Conservation (phyloP, 495 filamentous ascomycete genomes). For the Neurospora discreta region DNA sequence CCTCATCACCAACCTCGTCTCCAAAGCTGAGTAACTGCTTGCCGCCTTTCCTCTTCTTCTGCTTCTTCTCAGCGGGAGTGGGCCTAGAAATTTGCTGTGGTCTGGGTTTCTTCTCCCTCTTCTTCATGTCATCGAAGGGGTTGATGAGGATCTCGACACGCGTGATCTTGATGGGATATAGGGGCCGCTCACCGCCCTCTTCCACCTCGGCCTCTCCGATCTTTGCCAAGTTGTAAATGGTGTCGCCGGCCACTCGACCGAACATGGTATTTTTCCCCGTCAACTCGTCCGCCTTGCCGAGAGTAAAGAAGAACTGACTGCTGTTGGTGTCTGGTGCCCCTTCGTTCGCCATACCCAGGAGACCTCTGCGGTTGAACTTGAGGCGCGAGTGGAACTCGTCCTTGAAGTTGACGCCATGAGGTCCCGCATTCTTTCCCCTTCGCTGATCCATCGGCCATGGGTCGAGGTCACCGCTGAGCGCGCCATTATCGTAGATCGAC, state of each 20-base stretch:
- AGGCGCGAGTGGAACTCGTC: conserved; percentile 89
- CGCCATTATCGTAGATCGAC: conserved; percentile 77
- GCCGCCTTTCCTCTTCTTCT: conserved; percentile 62
- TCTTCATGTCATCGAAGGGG: conserved; percentile 79
- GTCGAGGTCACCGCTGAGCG: conserved; percentile 52
- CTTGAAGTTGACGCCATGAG: conserved; percentile 50
- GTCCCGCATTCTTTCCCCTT: conserved; percentile 43
- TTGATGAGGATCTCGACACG: conserved; percentile 78
- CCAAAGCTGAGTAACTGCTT: conserved; percentile 86
- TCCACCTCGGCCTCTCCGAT: conserved; percentile 80
- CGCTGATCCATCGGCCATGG: conserved; percentile 53
- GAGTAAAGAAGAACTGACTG: conserved; percentile 94
- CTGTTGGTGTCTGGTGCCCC: conserved; percentile 68
- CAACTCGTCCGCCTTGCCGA: conserved; percentile 72
- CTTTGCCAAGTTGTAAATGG: conserved; percentile 87
- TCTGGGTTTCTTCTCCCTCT: conserved; percentile 43
- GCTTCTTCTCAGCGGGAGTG: conserved; percentile 47
- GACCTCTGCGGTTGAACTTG: conserved; percentile 82
- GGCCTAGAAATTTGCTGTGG: conserved; percentile 25
- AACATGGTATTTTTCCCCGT: conserved; percentile 87
- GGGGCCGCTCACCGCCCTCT: conserved; percentile 69
- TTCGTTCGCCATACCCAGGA: conserved; percentile 88
- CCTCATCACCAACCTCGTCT: conserved; percentile 63
- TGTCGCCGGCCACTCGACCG: conserved; percentile 84
- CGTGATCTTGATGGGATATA: conserved; percentile 77